Base-by-base conservation (phyloP, 139 green algal species). In the Chlamydomonas sp. region DNA sequence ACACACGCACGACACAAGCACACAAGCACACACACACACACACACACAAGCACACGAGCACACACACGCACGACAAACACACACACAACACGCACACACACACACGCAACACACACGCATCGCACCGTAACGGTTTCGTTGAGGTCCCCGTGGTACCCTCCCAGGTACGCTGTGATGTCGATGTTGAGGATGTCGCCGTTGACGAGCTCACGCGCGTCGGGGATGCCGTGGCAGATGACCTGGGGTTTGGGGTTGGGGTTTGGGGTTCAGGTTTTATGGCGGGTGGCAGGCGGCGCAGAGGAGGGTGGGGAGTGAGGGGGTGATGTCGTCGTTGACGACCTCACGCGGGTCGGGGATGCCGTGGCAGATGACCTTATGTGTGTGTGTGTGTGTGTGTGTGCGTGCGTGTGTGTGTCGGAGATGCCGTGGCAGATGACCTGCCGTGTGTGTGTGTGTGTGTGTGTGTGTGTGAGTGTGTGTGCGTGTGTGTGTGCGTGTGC, bases 181-280 rank as follows among this genome's bases (percentile, higher is more conserved):
- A 99, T 84, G 75, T 99, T 99, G 37, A 98, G 83, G 8, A 98
- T 96, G 84, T 99, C 95, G 0, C 95, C 95, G 35, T 94, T 80
- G 64, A 90, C n/a, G 36, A 99, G 83, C 69, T 87, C 80, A 5
- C 95, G 81, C 38, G 71, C 60, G 76, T 99, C 95, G 1, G 95
- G 95, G 58, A 99, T 98, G 64, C 95, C 95, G 79, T 99, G 95
- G 79, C 95, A 99, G 62, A 99, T 96, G 33, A 99, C 83, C 87
- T 92, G 73, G n/a, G n/a, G n/a, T n/a, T n/a, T n/a, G n/a, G n/a
- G n/a, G n/a, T n/a, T n/a, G n/a, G n/a, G n/a, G n/a, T n/a, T n/a
- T n/a, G n/a, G n/a, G n/a, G n/a, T n/a, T n/a, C n/a, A n/a, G n/a
- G n/a, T n/a, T n/a, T n/a, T n/a, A n/a, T n/a, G n/a, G n/a, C n/a